Conservation (phyloP, 371 early-diverging fungal genomes). For the Zychaea mexicana region DNA sequence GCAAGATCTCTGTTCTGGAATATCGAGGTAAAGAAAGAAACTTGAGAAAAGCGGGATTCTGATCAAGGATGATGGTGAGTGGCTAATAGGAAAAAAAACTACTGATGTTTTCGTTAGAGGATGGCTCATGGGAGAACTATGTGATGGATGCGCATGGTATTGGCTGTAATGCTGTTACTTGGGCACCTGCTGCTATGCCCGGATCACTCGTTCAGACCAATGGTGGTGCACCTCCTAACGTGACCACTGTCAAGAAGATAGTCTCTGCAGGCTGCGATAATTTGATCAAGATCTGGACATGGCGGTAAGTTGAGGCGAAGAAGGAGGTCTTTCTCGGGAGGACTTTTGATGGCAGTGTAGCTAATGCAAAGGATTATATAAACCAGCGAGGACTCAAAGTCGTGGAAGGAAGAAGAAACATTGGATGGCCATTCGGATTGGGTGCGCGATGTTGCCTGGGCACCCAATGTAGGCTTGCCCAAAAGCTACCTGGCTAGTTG, state of each 20-base stretch:
- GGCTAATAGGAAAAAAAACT: background rate
- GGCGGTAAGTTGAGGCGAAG: constrained; percentile 34
- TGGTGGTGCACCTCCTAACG: constrained; percentile 58
- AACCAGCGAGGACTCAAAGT: constrained; percentile 71
- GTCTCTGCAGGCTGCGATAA: constrained; percentile 97
- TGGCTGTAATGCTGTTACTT: constrained; percentile 92
- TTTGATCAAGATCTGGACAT: constrained; percentile 92
- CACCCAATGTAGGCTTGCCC: constrained; percentile 93
- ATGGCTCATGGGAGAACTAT: constrained; percentile 78
- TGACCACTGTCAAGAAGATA: constrained; percentile 73
- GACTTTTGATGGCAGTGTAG: background rate
- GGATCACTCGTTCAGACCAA: constrained; percentile 78
- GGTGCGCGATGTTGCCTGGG: constrained; percentile 98
- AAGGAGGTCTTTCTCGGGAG: background rate
- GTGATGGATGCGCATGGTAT: constrained; percentile 89
- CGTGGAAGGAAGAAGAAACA: constrained; percentile 77
- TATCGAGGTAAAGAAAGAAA: constrained; percentile 65
- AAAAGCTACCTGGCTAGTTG: constrained; percentile 90
- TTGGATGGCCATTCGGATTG: constrained; percentile 96
- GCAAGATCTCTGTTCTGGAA: constrained; percentile 87
- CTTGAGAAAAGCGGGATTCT: background rate
- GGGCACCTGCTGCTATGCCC: constrained; percentile 92
- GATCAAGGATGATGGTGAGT: background rate
- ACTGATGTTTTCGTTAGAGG: constrained; percentile 52
- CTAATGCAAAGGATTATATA: background rate